Evolutionary conservation across 345 rosid genomes (phyloP), one percentile per base, ranked within the genome.

Genomic region (Triadica sebifera): DNA sequence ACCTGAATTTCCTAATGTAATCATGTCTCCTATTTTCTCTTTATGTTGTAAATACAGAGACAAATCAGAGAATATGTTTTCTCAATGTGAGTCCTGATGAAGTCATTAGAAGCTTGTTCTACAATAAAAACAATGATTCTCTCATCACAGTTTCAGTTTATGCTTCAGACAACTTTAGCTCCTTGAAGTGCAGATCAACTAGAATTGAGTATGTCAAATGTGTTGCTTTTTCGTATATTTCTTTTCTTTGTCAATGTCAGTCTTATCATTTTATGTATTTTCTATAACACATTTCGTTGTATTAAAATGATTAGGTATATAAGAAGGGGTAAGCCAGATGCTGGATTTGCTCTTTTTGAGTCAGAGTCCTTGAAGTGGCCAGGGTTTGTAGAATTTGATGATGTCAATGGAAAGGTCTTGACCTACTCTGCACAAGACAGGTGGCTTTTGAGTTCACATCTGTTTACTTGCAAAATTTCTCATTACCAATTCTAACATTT

Each of bases 291-390:
- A 66, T 65, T 53, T 69, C 3, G 7, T 63, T 70, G 58, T 22
- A 24, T 80, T 57, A 59, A 64, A 71, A 74, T 75, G 65, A 13
- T 83, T 81, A 94, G 98, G 84, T 94, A 90, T 80, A 94, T 94
- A 60, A 80, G 88, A 69, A 89, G 98, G 84, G 93, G 94, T 71
- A 87, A 92, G 83, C 98, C 98, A 17, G 98, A 92, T 86, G 91
- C 92, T 56, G 98, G 98, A 38, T 94, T 94, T 83, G 86, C 98
- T 13, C 92, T 94, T 73, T 92, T 94, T 81, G 97, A 92, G 81
- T 94, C 98, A 5, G 97, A 94, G 67, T 90, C 97, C n/a, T 84
- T 94, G 59, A 94, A 92, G 77, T 94, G 98, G 98, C 98, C 98
- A 25, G 98, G 98, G 20, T 94, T 94, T 85, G 98, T 94, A 9